These are phyloP conservation scores for Exophiala sideris DNA, from an alignment of 2,329 filamentous ascomycete genomes.

Conservation along the genomic window DNA sequence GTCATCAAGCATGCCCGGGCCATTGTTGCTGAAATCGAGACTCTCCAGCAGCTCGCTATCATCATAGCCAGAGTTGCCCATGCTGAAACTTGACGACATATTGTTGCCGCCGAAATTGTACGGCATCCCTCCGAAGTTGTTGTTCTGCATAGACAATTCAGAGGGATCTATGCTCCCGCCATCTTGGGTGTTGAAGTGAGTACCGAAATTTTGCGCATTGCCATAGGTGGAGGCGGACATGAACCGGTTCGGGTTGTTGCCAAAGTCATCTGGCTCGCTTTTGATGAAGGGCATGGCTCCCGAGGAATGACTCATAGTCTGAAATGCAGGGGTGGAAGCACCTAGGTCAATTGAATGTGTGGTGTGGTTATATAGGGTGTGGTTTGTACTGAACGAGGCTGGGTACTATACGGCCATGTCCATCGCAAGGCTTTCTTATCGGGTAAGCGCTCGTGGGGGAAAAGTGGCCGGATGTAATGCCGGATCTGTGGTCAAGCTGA, in stretches of 20 bases:
- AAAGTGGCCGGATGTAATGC: conserved; percentile 6
- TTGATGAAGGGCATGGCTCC: conserved; percentile 63
- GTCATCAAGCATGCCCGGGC: conserved; percentile 23
- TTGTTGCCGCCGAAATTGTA: conserved; percentile 63
- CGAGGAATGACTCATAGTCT: conserved; percentile 53
- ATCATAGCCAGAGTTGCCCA: conserved; percentile 72
- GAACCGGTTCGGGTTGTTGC: conserved; percentile 51
- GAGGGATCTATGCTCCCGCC: conserved; percentile 74
- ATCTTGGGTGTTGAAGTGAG: conserved; percentile 50
- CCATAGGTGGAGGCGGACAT: conserved; percentile 38
- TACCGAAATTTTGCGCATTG: conserved; percentile 37
- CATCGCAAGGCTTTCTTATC: conserved; percentile 11
- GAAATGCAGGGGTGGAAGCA: not conserved
- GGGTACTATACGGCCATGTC: conserved; percentile 14
- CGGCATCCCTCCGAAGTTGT: conserved; percentile 47
- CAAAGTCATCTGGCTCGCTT: conserved; percentile 62
- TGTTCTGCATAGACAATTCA: conserved; percentile 68
- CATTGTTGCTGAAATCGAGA: conserved; percentile 41
- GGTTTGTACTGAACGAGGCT: not conserved
- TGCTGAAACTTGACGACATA: conserved; percentile 69
- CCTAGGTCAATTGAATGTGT: not conserved
- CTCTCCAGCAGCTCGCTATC: conserved; percentile 77
- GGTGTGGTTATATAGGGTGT: not conserved
- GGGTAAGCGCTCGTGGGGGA: conserved; percentile 3
- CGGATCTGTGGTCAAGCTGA: no score